phyloP scores from a whole-genome alignment of 2,329 filamentous ascomycete genomes.

The Periglandula ipomoeae region DNA sequence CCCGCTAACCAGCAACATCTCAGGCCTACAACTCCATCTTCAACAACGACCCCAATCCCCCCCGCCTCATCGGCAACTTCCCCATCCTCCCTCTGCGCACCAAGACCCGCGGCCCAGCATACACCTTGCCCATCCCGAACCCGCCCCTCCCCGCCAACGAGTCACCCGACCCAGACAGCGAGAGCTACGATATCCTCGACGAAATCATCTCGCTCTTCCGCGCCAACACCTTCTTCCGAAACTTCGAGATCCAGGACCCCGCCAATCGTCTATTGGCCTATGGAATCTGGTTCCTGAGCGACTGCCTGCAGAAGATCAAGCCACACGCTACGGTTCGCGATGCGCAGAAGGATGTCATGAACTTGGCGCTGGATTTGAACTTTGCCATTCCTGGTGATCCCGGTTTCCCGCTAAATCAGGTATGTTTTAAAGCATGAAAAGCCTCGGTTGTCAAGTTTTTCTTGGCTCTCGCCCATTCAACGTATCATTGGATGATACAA shows the following conservation, averaged over 20 bases:
- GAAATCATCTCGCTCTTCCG: conserved; percentile 89
- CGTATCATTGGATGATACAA: too few species aligned
- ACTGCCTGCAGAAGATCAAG: conserved; percentile 82
- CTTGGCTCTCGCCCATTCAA: too few species aligned
- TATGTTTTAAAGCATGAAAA: too few species aligned
- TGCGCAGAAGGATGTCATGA: conserved; percentile 69
- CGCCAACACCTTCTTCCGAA: conserved; percentile 97
- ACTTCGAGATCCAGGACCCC: conserved; percentile 97
- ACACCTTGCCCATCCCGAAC: conserved; percentile 60
- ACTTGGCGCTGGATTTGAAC: conserved; percentile 81
- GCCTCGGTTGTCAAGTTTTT: too few species aligned
- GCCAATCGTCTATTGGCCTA: conserved; percentile 94
- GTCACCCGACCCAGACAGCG: conserved; percentile 71
- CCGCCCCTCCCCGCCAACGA: conserved; percentile 48
- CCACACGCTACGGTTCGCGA: conserved; percentile 54
- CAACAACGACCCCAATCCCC: conserved; percentile 64
- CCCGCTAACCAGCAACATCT: conserved; percentile 5
- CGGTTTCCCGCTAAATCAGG: conserved; percentile 86
- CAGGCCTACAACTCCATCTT: conserved; percentile 98
- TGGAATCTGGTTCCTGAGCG: conserved; percentile 89
- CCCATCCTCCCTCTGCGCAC: conserved; percentile 91
- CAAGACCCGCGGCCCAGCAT: conserved; percentile 88
- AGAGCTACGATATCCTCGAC: conserved; percentile 94
- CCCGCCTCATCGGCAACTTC: conserved; percentile 71
- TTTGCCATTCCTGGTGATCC: conserved; percentile 94